These are phyloP conservation scores for Tolypocladium tropicale DNA, from an alignment of 2,329 filamentous ascomycete genomes.

Conservation along the genomic window DNA sequence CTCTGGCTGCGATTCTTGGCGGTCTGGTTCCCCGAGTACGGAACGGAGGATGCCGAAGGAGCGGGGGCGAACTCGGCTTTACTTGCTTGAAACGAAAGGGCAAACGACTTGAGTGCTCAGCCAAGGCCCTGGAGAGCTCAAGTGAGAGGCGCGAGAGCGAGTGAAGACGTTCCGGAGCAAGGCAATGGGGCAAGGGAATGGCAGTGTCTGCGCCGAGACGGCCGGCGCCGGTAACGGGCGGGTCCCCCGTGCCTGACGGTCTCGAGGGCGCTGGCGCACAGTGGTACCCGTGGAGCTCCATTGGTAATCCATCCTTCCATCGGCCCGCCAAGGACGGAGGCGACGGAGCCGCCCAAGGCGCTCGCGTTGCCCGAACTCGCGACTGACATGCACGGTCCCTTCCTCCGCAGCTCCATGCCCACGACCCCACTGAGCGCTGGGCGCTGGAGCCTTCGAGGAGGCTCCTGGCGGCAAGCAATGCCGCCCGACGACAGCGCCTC, in stretches of 20 bases:
- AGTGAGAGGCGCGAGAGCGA: neutral
- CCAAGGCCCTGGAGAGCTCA: too few species aligned
- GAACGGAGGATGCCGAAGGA: neutral
- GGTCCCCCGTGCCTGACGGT: too few species aligned
- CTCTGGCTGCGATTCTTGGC: neutral
- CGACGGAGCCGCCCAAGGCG: neutral
- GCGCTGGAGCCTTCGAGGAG: too few species aligned
- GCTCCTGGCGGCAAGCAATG: neutral
- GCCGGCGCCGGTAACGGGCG: neutral
- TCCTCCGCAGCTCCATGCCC: too few species aligned
- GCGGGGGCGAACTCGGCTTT: neutral
- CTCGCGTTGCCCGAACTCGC: neutral
- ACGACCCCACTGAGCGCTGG: too few species aligned
- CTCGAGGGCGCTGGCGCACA: too few species aligned
- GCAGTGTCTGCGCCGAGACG: neutral
- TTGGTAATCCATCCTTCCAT: neutral
- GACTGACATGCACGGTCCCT: neutral
- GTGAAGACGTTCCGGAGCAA: neutral
- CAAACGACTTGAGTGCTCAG: neutral
- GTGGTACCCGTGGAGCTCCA: too few species aligned
- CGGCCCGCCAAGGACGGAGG: neutral
- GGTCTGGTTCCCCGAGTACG: neutral
- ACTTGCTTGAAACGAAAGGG: neutral
- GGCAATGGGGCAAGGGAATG: neutral
- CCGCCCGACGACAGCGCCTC: neutral